Percentiles rank a stretch among this genome's conserved stretches.
phyloP scores from a whole-genome alignment of 1,284 basidiomycete species.

The Lignosus rhinocerotis region DNA sequence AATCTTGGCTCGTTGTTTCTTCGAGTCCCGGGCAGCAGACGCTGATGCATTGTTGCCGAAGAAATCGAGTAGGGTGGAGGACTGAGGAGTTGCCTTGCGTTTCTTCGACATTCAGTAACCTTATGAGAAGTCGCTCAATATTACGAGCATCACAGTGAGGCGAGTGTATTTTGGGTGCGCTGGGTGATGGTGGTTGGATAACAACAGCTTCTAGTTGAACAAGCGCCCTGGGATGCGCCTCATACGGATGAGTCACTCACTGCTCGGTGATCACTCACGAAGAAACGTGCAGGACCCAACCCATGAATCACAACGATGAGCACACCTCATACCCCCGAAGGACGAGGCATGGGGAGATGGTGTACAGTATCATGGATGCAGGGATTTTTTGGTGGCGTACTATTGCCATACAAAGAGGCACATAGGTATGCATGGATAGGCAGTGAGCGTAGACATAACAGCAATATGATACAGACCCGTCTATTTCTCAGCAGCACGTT shows the following conservation, averaged over 20 bases:
- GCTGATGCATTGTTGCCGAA: slow-evolving; percentile 37
- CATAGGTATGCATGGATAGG: slow-evolving; percentile 35
- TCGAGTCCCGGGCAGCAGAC: slow-evolving; percentile 4
- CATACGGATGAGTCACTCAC: no score
- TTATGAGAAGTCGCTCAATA: background rate
- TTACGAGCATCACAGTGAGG: no score
- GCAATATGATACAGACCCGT: slow-evolving; percentile 32
- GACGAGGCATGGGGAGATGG: background rate
- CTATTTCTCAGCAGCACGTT: slow-evolving; percentile 56
- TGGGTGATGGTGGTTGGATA: no score
- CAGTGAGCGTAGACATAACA: slow-evolving; percentile 32
- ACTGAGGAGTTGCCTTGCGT: slow-evolving; percentile 38
- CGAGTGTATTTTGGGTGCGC: no score
- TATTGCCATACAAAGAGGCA: slow-evolving; percentile 53
- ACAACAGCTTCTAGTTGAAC: no score
- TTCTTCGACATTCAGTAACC: slow-evolving; percentile 38
- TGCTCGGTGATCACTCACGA: no score
- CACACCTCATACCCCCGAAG: no score
- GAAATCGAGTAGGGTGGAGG: slow-evolving; percentile 52
- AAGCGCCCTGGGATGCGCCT: no score
- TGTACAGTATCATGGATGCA: slow-evolving; percentile 21
- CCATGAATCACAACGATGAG: no score
- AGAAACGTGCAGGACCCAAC: no score
- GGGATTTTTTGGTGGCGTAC: slow-evolving; percentile 31
- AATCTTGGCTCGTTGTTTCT: slow-evolving; percentile 13